Evolutionary conservation across 257 asterid species (phyloP), one percentile per base, ranked within the genome.

Genomic region (Ajuga chamaepitys): DNA sequence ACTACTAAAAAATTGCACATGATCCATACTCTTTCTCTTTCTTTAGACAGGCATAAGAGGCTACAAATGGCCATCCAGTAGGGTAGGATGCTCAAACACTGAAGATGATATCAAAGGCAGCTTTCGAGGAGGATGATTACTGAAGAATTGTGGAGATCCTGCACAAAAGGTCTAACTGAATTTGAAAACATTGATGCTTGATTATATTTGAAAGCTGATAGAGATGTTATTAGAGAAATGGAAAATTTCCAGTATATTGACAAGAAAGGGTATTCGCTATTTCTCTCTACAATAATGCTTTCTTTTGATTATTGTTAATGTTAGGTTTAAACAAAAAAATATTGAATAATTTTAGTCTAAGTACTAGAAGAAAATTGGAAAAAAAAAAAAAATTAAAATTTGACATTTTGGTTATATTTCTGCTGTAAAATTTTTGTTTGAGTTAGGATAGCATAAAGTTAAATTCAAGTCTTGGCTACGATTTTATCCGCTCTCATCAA

Each of bases 51-150:
- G 78, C 79, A 0, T 95, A 93, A 77, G 98, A 93, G 70, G 95
- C 95, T 55, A 83, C 88, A n/a, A 81, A 80, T 56, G 97, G 88
- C 64, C 78, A 68, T 67, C 87, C 85, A 38, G 81, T 74, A 0
- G 89, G 80, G 32, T 96, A 96, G 0, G 97, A 93, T 42, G 78
- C 88, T 5, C 80, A 74, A 2, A 64, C 85, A 22, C 67, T 89
- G 63, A 93, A 93, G 67, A 74, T 84, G 75, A 76, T 93, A 47
- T 86, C 98, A 1, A 74, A 66, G 77, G 96, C 98, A 13, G 97
- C 98, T 75, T 93, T 93, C 64, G 98, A 89, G 68, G 83, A 84
- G 16, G 98, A 93, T 77, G 97, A 93, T 81, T 89, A 85, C 38
- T 87, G 94, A 81, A 89, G 98, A 55, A 84, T 87, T 34, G 95